Percentiles rank a stretch among this genome's conserved stretches.
These are phyloP conservation scores for Epichloe typhina DNA, from an alignment of 2,329 filamentous ascomycete species.

Conservation along the genomic window DNA sequence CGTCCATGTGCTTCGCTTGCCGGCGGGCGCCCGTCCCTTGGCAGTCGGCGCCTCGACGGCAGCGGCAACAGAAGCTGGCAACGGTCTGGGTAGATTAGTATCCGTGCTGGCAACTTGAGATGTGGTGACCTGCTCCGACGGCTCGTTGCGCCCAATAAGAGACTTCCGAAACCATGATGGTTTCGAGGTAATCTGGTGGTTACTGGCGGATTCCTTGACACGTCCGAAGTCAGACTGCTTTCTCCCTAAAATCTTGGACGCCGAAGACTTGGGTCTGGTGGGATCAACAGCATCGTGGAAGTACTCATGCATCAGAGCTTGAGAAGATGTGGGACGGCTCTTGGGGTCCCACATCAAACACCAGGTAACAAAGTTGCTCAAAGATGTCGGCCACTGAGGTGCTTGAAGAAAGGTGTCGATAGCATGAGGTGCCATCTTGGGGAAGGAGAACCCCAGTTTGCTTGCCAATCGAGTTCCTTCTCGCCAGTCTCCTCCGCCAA, in stretches of 20 bases:
- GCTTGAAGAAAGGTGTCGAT: constrained; percentile 87
- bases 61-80: constrained; percentile 29
- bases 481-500: constrained; percentile 95
- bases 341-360: constrained; percentile 99
- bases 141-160: constrained; percentile 68
- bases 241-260: constrained; percentile 69
- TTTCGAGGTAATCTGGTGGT: constrained; percentile 59
- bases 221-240: constrained; percentile 79
- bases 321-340: constrained; percentile 75
- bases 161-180: constrained; percentile 97
- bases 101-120: constrained; percentile 36
- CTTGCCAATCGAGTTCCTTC: constrained; percentile 85
- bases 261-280: constrained; percentile 77
- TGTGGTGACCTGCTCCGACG: constrained; percentile 41
- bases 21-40: constrained; percentile 33
- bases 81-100: constrained; percentile 28
- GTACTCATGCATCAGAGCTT: constrained; percentile 92
- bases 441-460: constrained; percentile 96
- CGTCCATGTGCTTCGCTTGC: constrained; percentile 87
- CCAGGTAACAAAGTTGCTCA: constrained; percentile 93
- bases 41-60: constrained; percentile 23
- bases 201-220: constrained; percentile 42
- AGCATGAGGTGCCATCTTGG: constrained; percentile 95
- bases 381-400: constrained; percentile 79
- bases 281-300: constrained; percentile 89